Evolutionary conservation across 352 stramenopile species (phyloP).

Genomic region (Phytophthora vignae): DNA sequence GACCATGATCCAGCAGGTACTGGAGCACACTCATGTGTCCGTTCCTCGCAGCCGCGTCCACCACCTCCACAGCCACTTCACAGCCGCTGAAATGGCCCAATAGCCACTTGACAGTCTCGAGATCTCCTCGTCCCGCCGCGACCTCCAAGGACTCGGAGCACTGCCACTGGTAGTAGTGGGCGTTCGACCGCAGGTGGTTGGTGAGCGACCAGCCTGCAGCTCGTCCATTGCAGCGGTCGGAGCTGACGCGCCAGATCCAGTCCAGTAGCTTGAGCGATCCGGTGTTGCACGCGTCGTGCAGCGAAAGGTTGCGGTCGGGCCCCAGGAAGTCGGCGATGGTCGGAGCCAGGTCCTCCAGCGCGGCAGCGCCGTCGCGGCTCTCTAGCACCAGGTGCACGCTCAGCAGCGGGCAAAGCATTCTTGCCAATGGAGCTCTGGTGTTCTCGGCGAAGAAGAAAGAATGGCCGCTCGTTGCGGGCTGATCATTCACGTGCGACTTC

Average conservation of each 20-base stretch:
- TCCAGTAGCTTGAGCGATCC: conserved; percentile 22
- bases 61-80: conserved; percentile 18
- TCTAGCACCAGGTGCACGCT: conserved; percentile 15
- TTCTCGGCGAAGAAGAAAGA: conserved; percentile 10
- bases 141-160: conserved; percentile 22
- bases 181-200: background rate
- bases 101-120: conserved; percentile 20
- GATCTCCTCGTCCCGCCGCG: conserved; percentile 1
- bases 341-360: conserved; percentile 11
- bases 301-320: conserved; percentile 10
- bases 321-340: conserved; percentile 23
- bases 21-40: conserved; percentile 12
- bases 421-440: background rate
- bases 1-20: conserved; percentile 16
- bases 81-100: conserved; percentile 19
- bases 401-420: conserved; percentile 7
- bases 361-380: background rate
- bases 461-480: background rate
- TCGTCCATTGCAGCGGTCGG: background rate
- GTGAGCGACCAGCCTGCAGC: conserved; percentile 9
- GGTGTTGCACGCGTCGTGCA: conserved; percentile 16
- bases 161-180: conserved; percentile 27
- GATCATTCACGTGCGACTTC: conserved; percentile 15
- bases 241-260: conserved; percentile 19
- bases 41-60: conserved; percentile 15